These are phyloP conservation scores for Cucumis hystrix DNA, from an alignment of 306 rosid genomes.

Conservation along the genomic window DNA sequence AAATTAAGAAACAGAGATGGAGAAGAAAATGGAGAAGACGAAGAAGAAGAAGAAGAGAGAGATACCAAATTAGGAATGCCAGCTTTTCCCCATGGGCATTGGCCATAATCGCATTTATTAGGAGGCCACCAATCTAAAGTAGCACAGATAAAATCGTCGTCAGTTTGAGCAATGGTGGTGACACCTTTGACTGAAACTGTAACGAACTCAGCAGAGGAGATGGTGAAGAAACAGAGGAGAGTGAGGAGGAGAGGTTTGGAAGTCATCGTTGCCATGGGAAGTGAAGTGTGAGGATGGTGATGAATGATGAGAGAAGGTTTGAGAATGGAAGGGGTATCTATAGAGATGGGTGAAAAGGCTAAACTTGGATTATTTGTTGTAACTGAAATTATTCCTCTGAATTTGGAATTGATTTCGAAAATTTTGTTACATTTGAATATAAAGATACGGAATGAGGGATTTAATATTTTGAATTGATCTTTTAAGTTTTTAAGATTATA, in stretches of 20 bases:
- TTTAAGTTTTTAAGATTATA: no score
- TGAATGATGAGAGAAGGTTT: neutral
- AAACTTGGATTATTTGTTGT: neutral
- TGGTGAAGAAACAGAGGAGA: conserved; percentile 7
- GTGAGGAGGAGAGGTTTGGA: neutral
- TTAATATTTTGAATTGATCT: neutral
- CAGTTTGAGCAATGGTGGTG: conserved; percentile 30
- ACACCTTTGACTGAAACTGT: conserved; percentile 22
- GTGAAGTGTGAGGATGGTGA: no score
- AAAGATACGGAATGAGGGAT: neutral
- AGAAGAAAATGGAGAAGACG: neutral
- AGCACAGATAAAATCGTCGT: conserved; percentile 49
- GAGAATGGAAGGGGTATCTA: neutral
- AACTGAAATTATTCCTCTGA: neutral
- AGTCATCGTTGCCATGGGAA: neutral
- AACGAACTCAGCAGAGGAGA: conserved; percentile 16
- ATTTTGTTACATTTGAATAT: neutral
- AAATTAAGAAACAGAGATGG: neutral
- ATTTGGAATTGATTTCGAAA: neutral
- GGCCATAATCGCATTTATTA: conserved; percentile 37
- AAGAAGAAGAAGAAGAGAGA: neutral
- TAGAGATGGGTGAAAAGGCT: neutral
- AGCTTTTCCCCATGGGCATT: conserved; percentile 45
- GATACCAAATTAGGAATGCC: conserved; percentile 37
- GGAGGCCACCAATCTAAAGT: conserved; percentile 71